These are phyloP conservation scores for Lepidium campestre DNA, from an alignment of 441 rosid genomes.

Conservation along the genomic window DNA sequence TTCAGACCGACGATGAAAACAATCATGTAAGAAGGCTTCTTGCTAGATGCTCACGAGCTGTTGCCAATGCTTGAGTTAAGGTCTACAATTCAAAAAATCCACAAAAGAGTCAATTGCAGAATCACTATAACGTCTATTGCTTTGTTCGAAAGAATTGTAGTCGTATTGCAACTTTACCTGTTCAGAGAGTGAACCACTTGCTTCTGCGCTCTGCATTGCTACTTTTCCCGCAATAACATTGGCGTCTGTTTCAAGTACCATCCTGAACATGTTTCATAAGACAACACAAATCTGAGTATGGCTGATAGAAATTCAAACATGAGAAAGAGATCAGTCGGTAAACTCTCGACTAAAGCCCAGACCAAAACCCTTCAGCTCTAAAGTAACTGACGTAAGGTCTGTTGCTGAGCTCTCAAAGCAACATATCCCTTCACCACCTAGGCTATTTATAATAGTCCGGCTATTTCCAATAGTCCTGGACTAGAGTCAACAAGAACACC, in stretches of 20 bases:
- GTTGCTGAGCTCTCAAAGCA: neutral
- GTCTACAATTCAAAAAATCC: conserved; percentile 46
- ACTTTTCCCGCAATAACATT: conserved; percentile 83
- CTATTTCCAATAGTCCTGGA: neutral
- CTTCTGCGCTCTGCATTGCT: conserved; percentile 66
- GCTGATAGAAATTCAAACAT: too few relatives aligned
- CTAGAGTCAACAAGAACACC: neutral
- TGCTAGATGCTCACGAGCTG: conserved; percentile 82
- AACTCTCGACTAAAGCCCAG: neutral
- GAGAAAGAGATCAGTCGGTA: neutral
- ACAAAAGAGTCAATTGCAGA: neutral
- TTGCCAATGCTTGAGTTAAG: conserved; percentile 75
- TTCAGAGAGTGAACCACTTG: conserved; percentile 82
- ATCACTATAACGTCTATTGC: neutral
- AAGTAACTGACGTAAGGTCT: neutral
- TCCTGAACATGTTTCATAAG: conserved; percentile 31
- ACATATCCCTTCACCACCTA: neutral
- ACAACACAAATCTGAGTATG: neutral
- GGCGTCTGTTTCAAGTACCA: conserved; percentile 81
- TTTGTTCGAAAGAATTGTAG: neutral
- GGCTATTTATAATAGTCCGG: too few relatives aligned
- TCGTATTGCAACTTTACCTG: conserved; percentile 44
- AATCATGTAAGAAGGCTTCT: conserved; percentile 78
- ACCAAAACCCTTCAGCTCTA: neutral
- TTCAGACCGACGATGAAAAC: neutral